phyloP scores from a whole-genome alignment of 2,329 filamentous ascomycete species.

The Cryphonectria radicalis region DNA sequence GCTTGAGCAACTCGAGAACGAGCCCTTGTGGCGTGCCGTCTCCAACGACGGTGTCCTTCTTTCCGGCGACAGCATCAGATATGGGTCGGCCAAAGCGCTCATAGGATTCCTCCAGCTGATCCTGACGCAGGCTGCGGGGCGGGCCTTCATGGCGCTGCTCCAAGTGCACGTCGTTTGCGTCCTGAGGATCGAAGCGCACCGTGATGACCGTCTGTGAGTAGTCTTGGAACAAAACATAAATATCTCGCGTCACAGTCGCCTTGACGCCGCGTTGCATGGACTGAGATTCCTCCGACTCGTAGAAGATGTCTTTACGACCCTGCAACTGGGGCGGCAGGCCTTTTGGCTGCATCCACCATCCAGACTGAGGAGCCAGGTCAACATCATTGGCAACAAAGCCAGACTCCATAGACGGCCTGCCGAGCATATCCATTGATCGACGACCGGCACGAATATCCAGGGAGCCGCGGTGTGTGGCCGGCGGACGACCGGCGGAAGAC shows the following conservation, averaged over 20 bases:
- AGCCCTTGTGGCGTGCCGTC: constrained; percentile 82
- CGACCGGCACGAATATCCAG: constrained; percentile 39
- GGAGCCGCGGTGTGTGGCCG: constrained; percentile 49
- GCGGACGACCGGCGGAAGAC: constrained; percentile 44
- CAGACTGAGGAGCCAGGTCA: constrained; percentile 72
- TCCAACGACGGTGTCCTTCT: constrained; percentile 80
- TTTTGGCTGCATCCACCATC: constrained; percentile 88
- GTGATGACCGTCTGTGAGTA: constrained; percentile 94
- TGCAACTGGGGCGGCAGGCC: constrained; percentile 81
- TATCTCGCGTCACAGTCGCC: constrained; percentile 73
- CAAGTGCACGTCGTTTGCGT: constrained; percentile 72
- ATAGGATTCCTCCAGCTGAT: constrained; percentile 89
- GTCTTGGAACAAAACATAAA: constrained; percentile 90
- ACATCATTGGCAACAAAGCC: constrained; percentile 88
- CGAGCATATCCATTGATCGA: constrained; percentile 71
- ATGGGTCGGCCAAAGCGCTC: constrained; percentile 80
- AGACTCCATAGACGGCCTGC: constrained; percentile 74
- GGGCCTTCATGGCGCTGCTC: constrained; percentile 88
- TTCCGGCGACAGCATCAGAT: constrained; percentile 67
- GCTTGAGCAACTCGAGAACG: constrained; percentile 76
- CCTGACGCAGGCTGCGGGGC: constrained; percentile 80
- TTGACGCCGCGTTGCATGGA: constrained; percentile 71
- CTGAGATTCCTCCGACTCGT: constrained; percentile 79
- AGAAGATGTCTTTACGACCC: constrained; percentile 79
- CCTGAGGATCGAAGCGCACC: constrained; percentile 75